Evolutionary conservation across 306 rosid species (phyloP).

Genomic region (Gillenia trifoliata): DNA sequence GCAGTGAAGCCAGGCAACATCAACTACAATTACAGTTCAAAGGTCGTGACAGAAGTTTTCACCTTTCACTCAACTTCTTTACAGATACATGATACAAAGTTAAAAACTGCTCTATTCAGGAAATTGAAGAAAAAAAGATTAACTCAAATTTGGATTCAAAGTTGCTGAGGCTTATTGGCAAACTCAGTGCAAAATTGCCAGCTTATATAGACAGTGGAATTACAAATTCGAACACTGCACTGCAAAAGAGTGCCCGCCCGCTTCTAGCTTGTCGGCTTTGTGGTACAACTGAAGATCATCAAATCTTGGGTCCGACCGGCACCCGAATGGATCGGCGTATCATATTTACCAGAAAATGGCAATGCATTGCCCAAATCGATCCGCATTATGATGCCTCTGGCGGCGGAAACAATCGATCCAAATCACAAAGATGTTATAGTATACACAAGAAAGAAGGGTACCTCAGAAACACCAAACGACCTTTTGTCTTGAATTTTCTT

Average conservation of each 20-base stretch:
- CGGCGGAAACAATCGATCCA: constrained; percentile 18
- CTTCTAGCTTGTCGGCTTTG: neutral
- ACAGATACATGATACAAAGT: neutral
- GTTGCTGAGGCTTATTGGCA: neutral
- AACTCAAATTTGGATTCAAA: neutral
- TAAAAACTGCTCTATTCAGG: neutral
- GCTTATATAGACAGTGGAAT: constrained; percentile 8
- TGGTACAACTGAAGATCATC: neutral
- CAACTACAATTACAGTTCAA: neutral
- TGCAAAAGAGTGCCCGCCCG: neutral
- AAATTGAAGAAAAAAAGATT: neutral
- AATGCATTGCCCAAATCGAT: neutral
- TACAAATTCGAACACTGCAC: neutral
- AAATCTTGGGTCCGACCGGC: neutral
- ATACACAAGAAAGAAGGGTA: constrained; percentile 24
- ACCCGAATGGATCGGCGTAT: neutral
- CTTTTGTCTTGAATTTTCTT: neutral
- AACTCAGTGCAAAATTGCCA: neutral
- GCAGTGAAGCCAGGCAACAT: neutral
- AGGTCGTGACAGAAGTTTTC: neutral
- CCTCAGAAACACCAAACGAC: constrained; percentile 25
- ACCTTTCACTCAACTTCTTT: neutral
- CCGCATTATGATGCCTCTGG: constrained; percentile 26
- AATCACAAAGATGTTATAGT: constrained; percentile 4
- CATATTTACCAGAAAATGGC: neutral